Percentiles rank a stretch among this genome's conserved stretches.
phyloP scores from a whole-genome alignment of 345 rosid genomes.

The Mallotus nudiflorus region DNA sequence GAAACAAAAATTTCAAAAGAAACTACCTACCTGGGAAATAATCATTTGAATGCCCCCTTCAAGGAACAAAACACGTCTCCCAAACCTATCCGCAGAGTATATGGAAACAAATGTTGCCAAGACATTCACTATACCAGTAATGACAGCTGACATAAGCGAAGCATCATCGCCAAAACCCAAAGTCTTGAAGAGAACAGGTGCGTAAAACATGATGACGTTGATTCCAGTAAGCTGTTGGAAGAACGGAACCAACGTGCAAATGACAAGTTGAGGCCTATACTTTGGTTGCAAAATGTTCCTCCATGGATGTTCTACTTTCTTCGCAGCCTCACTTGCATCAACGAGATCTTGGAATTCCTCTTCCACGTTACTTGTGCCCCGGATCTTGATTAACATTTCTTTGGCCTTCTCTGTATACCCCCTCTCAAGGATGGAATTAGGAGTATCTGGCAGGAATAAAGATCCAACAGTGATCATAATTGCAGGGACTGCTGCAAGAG shows the following conservation, averaged over 20 bases:
- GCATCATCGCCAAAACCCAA: slow-evolving; percentile 71
- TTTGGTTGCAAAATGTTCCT: slow-evolving; percentile 69
- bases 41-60: slow-evolving; percentile 84
- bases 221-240: slow-evolving; percentile 91
- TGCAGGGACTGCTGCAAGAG: slow-evolving; percentile 95
- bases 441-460: slow-evolving; percentile 82
- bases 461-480: slow-evolving; percentile 80
- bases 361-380: slow-evolving; percentile 64
- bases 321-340: slow-evolving; percentile 72
- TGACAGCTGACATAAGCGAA: slow-evolving; percentile 78
- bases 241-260: slow-evolving; percentile 66
- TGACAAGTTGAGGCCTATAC: slow-evolving; percentile 88
- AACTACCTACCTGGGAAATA: slow-evolving; percentile 60
- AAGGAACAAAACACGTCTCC: slow-evolving; percentile 76
- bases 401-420: slow-evolving; percentile 62
- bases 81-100: slow-evolving; percentile 80
- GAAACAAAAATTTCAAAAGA: too few relatives aligned
- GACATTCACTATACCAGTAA: slow-evolving; percentile 69
- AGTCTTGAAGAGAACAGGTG: slow-evolving; percentile 79
- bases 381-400: slow-evolving; percentile 51
- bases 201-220: slow-evolving; percentile 86
- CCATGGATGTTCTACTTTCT: slow-evolving; percentile 77
- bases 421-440: slow-evolving; percentile 96
- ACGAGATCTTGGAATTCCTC: slow-evolving; percentile 78
- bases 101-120: slow-evolving; percentile 71